Evolutionary conservation across 148 eudicot genomes (phyloP).

Genomic region (Vaccinium myrtillus): DNA sequence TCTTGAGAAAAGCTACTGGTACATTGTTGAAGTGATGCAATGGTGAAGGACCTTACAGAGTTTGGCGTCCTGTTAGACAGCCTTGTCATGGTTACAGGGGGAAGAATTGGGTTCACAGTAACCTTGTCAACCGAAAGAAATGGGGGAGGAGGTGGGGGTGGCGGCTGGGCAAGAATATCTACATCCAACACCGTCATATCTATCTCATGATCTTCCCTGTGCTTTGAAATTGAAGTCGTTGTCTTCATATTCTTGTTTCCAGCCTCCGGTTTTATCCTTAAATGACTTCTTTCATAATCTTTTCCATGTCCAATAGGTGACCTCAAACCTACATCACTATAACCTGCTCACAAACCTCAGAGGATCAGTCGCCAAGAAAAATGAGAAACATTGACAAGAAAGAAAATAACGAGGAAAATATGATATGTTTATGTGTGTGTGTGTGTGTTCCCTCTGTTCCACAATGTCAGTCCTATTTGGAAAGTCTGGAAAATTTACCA

Average conservation of each 20-base stretch:
- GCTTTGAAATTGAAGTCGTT: conserved; percentile 29
- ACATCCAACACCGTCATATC: conserved; percentile 46
- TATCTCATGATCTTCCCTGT: conserved; percentile 52
- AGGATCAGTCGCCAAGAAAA: conserved; percentile 10
- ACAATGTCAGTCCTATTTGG: neutral
- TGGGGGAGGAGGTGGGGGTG: conserved; percentile 62
- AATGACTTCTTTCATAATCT: conserved; percentile 26
- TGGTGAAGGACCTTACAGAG: conserved; percentile 56
- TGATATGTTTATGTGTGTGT: neutral
- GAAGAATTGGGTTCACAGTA: conserved; percentile 38
- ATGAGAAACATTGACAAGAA: neutral
- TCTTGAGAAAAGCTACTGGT: conserved; percentile 92
- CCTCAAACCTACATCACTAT: conserved; percentile 33
- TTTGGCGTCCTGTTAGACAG: conserved; percentile 33
- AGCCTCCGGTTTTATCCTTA: conserved; percentile 7
- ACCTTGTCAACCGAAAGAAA: conserved; percentile 48
- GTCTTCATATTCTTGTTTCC: conserved; percentile 18
- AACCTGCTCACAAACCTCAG: conserved; percentile 31
- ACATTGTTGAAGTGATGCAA: conserved; percentile 83
- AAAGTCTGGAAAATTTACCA: neutral
- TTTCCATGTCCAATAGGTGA: conserved; percentile 28
- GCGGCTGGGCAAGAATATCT: conserved; percentile 32
- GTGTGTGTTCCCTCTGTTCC: neutral
- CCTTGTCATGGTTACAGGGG: conserved; percentile 28
- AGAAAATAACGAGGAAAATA: neutral